A percentile compares a stretch with the other conserved stretches of the same genome.
These are phyloP conservation scores for Gentiana straminea DNA, from an alignment of 257 asterid genomes.

Conservation along the genomic window DNA sequence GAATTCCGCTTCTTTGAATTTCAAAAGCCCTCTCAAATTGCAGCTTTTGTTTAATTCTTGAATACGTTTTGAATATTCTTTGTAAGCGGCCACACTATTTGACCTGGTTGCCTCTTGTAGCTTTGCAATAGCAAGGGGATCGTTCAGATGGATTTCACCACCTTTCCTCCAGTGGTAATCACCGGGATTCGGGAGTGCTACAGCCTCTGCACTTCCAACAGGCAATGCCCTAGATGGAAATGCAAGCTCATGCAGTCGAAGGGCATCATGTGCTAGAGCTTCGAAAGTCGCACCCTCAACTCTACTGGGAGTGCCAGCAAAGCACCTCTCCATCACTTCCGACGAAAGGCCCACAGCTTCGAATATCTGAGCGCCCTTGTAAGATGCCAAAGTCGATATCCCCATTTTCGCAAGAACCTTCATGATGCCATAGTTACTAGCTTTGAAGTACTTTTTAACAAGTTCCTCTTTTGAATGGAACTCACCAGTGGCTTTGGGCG, in stretches of 20 bases:
- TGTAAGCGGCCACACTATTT: conserved; percentile 88
- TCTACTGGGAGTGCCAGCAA: conserved; percentile 94
- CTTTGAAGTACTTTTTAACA: conserved; percentile 65
- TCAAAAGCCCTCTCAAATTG: conserved; percentile 92
- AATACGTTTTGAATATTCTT: conserved; percentile 77
- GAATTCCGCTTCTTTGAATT: conserved; percentile 56
- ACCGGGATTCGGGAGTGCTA: conserved; percentile 97
- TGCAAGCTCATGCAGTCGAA: conserved; percentile 81
- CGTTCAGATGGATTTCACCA: conserved; percentile 92
- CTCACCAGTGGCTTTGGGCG: conserved; percentile 74
- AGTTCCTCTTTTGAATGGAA: conserved; percentile 85
- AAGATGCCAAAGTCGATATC: conserved; percentile 95
- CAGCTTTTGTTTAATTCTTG: conserved; percentile 83
- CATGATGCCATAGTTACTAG: conserved; percentile 95
- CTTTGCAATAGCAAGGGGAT: conserved; percentile 93
- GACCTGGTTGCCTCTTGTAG: conserved; percentile 90
- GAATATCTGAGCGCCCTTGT: conserved; percentile 98
- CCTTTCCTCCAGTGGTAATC: conserved; percentile 98
- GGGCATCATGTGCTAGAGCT: conserved; percentile 82
- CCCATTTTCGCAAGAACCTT: conserved; percentile 99
- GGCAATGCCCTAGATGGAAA: conserved; percentile 81
- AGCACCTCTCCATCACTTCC: conserved; percentile 93
- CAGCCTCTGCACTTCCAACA: conserved; percentile 91
- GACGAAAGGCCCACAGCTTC: conserved; percentile 99
- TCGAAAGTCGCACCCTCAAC: conserved; percentile 99